Conservation (phyloP, 306 rosid genomes). For the Carpinus viminea region DNA sequence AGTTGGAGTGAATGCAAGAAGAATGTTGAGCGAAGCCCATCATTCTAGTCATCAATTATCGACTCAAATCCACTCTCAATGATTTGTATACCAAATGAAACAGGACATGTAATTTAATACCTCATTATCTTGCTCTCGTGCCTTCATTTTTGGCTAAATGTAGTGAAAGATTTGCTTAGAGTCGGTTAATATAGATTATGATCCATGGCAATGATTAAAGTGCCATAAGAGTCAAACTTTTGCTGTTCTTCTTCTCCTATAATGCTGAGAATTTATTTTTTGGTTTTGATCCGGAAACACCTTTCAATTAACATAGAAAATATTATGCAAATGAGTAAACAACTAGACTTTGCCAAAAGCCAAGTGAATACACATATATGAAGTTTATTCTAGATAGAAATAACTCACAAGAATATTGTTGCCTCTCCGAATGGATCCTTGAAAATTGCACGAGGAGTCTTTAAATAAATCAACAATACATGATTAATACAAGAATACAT, state of each 20-base stretch:
- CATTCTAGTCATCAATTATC: constrained; percentile 43
- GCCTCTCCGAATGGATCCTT: constrained; percentile 89
- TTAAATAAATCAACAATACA: background rate
- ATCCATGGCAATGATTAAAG: constrained; percentile 44
- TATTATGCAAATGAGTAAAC: background rate
- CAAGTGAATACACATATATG: background rate
- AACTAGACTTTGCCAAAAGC: background rate
- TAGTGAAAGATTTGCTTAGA: too few relatives aligned
- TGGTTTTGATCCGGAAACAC: constrained; percentile 34
- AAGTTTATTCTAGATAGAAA: background rate
- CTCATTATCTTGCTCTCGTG: too few relatives aligned
- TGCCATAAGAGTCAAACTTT: constrained; percentile 25
- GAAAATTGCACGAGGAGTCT: constrained; percentile 89
- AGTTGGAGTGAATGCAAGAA: constrained; percentile 28
- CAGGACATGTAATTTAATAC: too few relatives aligned
- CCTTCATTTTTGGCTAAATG: too few relatives aligned
- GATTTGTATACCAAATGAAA: too few relatives aligned
- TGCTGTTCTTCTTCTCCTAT: constrained; percentile 22
- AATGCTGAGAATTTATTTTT: constrained; percentile 20
- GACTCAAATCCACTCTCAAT: constrained; percentile 35
- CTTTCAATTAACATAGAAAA: constrained; percentile 19
- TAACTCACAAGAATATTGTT: constrained; percentile 64
- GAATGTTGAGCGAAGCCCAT: constrained; percentile 25
- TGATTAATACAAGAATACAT: background rate
- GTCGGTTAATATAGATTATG: constrained; percentile 7